Evolutionary conservation across 2,329 filamentous ascomycete species (phyloP).

Genomic region (Mariannaea elegans): DNA sequence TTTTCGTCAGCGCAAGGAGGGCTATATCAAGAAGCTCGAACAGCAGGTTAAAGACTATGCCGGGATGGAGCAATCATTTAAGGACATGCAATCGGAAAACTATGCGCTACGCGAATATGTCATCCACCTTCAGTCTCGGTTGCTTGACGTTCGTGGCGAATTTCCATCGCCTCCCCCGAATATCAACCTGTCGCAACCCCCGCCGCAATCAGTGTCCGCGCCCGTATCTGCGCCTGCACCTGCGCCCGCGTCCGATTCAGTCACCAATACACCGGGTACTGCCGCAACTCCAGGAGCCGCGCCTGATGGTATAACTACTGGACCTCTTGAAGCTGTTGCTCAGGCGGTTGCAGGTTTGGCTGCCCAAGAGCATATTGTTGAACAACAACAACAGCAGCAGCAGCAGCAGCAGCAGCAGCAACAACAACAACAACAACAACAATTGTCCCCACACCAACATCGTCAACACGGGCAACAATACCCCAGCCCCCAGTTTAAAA

Average conservation of each 20-base stretch:
- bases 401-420: constrained; percentile 41
- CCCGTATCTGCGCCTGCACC: constrained; percentile 21
- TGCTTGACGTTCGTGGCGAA: constrained; percentile 85
- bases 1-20: constrained; percentile 96
- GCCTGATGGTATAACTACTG: constrained; percentile 42
- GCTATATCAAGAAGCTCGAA: constrained; percentile 97
- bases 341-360: constrained; percentile 57
- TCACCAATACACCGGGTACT: background rate
- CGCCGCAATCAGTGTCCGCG: constrained; percentile 17
- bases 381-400: constrained; percentile 42
- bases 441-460: background rate
- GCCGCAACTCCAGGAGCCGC: constrained; percentile 35
- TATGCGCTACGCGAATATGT: constrained; percentile 92
- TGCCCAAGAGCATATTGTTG: constrained; percentile 52
- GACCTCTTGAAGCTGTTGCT: constrained; percentile 59
- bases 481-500: constrained; percentile 44
- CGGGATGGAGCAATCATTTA: constrained; percentile 79
- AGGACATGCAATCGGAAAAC: constrained; percentile 87
- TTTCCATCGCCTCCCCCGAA: constrained; percentile 85
- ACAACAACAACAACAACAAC: constrained; percentile 6
- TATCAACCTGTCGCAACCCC: constrained; percentile 67
- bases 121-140: constrained; percentile 84
- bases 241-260: constrained; percentile 28
- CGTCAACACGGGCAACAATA: constrained; percentile 27
- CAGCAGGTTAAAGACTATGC: constrained; percentile 87